These are phyloP conservation scores for Biscogniauxia mediterranea DNA, from an alignment of 2,329 filamentous ascomycete genomes.

Conservation along the genomic window DNA sequence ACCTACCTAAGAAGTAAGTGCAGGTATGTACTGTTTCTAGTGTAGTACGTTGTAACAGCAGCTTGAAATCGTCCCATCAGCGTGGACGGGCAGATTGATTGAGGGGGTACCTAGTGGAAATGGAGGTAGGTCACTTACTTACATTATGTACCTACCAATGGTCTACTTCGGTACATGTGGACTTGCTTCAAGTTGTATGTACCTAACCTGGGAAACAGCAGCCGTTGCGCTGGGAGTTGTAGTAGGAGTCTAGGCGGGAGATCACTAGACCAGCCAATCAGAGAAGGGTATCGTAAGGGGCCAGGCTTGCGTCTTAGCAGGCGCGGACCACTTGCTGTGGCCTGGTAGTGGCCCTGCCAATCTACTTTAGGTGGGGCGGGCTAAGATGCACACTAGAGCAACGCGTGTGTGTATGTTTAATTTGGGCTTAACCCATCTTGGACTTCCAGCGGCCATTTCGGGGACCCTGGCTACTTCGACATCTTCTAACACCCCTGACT, in stretches of 20 bases:
- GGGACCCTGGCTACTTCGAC: constrained; percentile 15
- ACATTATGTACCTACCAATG: too few relatives aligned
- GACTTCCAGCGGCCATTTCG: neutral
- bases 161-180: too few relatives aligned
- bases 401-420: constrained; percentile 36
- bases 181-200: too few relatives aligned
- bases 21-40: too few relatives aligned
- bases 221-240: neutral
- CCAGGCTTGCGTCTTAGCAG: neutral
- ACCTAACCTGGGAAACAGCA: neutral
- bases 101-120: too few relatives aligned
- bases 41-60: too few relatives aligned
- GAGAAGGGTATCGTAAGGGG: neutral
- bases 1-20: too few relatives aligned
- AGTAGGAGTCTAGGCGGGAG: neutral
- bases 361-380: constrained; percentile 1
- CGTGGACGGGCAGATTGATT: too few relatives aligned
- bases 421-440: constrained; percentile 31
- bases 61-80: too few relatives aligned
- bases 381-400: constrained; percentile 11
- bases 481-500: neutral
- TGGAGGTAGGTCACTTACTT: too few relatives aligned
- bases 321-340: neutral
- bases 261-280: neutral
- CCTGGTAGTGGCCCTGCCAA: neutral